A percentile compares a stretch with the other conserved stretches of the same genome.
Conservation (phyloP, 768 basidiomycete species). For the Boletus edulis region DNA sequence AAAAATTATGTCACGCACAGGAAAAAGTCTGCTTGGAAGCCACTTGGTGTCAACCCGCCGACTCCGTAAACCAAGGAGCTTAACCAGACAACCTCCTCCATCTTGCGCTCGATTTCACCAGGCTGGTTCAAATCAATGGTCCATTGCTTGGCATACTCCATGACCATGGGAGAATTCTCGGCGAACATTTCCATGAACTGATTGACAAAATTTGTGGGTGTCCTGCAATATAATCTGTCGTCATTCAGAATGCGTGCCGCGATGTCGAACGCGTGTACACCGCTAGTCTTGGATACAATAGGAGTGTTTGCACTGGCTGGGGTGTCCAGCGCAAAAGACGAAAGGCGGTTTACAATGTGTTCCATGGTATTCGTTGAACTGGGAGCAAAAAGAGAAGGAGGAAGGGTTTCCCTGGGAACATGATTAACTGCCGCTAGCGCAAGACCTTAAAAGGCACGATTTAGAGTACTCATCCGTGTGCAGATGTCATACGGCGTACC, state of each 20-base stretch:
- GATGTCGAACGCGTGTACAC: conserved; percentile 44
- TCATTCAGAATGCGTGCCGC: conserved; percentile 53
- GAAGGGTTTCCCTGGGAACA: conserved; percentile 31
- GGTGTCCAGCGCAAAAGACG: conserved; percentile 7
- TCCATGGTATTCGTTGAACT: not conserved
- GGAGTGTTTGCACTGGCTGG: not conserved
- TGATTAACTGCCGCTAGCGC: conserved; percentile 23
- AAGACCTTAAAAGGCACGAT: conserved; percentile 21
- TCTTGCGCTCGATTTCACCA: conserved; percentile 47
- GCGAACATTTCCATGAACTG: conserved; percentile 10
- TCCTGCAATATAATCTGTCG: conserved; percentile 23
- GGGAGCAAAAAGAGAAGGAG: conserved; percentile 9
- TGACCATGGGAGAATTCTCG: not conserved
- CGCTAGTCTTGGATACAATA: not conserved
- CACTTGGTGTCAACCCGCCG: conserved; percentile 53
- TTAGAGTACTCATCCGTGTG: not conserved
- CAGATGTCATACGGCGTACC: conserved; percentile 34
- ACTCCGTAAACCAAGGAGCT: conserved; percentile 54
- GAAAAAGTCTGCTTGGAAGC: conserved; percentile 46
- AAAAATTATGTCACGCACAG: conserved; percentile 33
- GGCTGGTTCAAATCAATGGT: conserved; percentile 34
- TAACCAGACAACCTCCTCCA: conserved; percentile 63
- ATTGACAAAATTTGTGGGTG: conserved; percentile 15
- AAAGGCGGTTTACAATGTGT: conserved; percentile 1
- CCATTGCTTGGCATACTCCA: conserved; percentile 39